A percentile compares a stretch with the other conserved stretches of the same genome.
Conservation (phyloP, 176 grass and related monocot genomes). For the Oropetium thomaeum region DNA sequence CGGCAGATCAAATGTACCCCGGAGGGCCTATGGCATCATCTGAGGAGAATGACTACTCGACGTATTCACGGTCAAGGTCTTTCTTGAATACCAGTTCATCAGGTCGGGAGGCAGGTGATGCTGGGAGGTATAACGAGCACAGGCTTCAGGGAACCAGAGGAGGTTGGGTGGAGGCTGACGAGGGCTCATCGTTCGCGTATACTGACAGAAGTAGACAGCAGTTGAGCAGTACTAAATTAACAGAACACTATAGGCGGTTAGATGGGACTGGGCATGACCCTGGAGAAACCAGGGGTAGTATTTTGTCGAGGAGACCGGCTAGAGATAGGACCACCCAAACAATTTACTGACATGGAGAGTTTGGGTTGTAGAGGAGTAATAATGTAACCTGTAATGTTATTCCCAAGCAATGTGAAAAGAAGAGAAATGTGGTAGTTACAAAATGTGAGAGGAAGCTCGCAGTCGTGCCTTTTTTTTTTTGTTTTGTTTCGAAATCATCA, state of each 20-base stretch:
- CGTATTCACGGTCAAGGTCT: conserved; percentile 31
- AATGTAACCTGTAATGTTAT: conserved; percentile 45
- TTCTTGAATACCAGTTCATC: conserved; percentile 46
- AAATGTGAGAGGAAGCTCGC: neutral
- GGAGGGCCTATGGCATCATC: conserved; percentile 19
- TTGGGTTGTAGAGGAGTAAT: conserved; percentile 79
- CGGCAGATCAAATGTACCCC: conserved; percentile 33
- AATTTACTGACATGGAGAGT: conserved; percentile 69
- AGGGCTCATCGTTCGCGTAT: conserved; percentile 45
- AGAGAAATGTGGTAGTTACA: conserved; percentile 28
- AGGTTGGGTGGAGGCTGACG: conserved; percentile 16
- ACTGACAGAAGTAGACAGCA: conserved; percentile 43
- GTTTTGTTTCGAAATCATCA: neutral
- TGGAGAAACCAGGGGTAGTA: conserved; percentile 35
- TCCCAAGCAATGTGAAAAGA: conserved; percentile 40
- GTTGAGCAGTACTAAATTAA: conserved; percentile 51
- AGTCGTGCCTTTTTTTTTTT: neutral
- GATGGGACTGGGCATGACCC: conserved; percentile 51
- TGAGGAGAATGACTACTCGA: neutral
- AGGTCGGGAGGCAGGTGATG: neutral
- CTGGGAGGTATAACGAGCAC: conserved; percentile 18
- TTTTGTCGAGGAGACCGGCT: conserved; percentile 49
- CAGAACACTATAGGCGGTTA: conserved; percentile 49
- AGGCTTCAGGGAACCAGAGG: conserved; percentile 5
- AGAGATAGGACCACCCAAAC: conserved; percentile 53